A percentile compares a stretch with the other conserved stretches of the same genome.
These are phyloP conservation scores for Fagus crenata DNA, from an alignment of 306 rosid species.

Conservation along the genomic window DNA sequence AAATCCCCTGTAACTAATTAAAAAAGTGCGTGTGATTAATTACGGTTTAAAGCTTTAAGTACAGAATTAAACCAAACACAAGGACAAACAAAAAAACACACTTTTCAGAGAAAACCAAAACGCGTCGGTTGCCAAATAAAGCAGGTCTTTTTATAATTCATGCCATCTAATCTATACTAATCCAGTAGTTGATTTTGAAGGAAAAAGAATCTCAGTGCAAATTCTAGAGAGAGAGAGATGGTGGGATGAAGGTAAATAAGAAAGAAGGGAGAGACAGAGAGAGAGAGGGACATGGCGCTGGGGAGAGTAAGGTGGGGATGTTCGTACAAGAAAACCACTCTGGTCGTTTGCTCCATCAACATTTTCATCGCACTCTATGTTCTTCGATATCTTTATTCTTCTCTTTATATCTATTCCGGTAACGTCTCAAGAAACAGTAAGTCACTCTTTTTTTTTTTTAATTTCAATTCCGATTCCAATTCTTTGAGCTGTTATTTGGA, in stretches of 20 bases:
- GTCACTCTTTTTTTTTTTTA: constrained; percentile 20
- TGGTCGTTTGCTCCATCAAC: constrained; percentile 74
- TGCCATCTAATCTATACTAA: background rate
- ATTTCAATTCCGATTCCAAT: background rate
- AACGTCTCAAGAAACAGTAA: constrained; percentile 56
- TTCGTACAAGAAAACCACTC: constrained; percentile 83
- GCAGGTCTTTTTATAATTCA: background rate
- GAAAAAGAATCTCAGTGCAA: constrained; percentile 2
- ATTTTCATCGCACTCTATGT: constrained; percentile 84
- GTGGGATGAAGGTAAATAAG: constrained; percentile 77
- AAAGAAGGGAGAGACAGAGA: constrained; percentile 14
- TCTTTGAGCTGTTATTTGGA: background rate
- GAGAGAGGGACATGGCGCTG: constrained; percentile 70
- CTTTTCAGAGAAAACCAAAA: background rate
- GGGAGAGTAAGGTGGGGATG: constrained; percentile 65
- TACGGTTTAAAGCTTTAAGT: no score
- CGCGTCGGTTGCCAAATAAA: background rate
- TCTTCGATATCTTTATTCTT: constrained; percentile 83
- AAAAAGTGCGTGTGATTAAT: no score
- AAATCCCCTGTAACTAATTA: no score
- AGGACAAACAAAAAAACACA: background rate
- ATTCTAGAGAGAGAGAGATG: constrained; percentile 45
- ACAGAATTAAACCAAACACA: no score
- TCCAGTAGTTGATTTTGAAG: constrained; percentile 11
- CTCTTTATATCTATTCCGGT: constrained; percentile 83